Percentiles rank a stretch among this genome's conserved stretches.
phyloP scores from a whole-genome alignment of 2,329 filamentous ascomycete genomes.

The Ophiostoma sp. region DNA sequence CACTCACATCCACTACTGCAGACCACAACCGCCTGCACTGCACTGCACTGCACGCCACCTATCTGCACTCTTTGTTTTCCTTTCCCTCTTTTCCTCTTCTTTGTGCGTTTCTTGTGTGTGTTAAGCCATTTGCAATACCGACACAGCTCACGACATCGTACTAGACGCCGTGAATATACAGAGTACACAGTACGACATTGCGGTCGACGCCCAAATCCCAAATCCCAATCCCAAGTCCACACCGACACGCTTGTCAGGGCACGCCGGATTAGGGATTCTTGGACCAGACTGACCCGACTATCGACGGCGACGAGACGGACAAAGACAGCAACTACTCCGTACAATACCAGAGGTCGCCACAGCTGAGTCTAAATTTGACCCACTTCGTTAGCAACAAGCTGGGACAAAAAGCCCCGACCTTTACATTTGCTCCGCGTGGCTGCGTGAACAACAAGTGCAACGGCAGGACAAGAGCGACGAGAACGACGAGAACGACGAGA shows the following conservation, averaged over 20 bases:
- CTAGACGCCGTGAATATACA: background rate
- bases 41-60: background rate
- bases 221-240: background rate
- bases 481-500: background rate
- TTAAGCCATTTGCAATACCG: background rate
- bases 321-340: background rate
- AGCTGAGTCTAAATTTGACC: conserved; percentile 1
- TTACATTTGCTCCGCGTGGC: conserved; percentile 8
- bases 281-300: background rate
- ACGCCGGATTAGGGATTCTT: background rate
- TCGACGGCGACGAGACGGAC: background rate
- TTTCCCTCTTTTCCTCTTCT: background rate
- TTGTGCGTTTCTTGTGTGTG: background rate
- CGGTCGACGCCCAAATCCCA: background rate
- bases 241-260: background rate
- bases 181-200: background rate
- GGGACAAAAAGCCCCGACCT: conserved; percentile 14
- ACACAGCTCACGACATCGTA: background rate
- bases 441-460: conserved; percentile 2
- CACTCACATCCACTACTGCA: conserved; percentile 9
- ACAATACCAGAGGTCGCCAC: conserved; percentile 1
- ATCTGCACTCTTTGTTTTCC: background rate
- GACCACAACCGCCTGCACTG: background rate
- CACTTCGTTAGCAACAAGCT: conserved; percentile 13
- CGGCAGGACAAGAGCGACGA: background rate